phyloP scores from a whole-genome alignment of 2,329 filamentous ascomycete genomes.

The Ambrosiella beaveri region DNA sequence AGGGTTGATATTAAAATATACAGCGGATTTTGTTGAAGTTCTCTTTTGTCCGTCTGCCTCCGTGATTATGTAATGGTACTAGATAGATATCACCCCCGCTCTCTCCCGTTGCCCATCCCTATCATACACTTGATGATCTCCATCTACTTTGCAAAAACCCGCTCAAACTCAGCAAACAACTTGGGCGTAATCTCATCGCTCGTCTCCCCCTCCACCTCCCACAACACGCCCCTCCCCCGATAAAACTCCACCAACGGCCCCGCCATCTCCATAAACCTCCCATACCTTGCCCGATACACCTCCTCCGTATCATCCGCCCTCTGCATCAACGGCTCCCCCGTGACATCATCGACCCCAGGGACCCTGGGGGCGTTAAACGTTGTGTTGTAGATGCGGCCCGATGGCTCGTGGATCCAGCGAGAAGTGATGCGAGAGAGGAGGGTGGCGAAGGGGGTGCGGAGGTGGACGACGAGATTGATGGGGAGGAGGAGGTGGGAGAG shows the following conservation, averaged over 20 bases:
- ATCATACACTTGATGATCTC: not conserved
- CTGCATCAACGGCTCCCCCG: constrained; percentile 69
- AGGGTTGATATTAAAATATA: not conserved
- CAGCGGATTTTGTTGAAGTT: not conserved
- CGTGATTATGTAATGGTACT: not conserved
- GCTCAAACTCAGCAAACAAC: constrained; percentile 66
- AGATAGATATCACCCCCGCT: not conserved
- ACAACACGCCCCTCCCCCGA: constrained; percentile 62
- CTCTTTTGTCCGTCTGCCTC: not conserved
- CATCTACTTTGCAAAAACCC: constrained; percentile 14
- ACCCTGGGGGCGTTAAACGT: constrained; percentile 76
- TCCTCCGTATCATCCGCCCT: constrained; percentile 74
- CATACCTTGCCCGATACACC: constrained; percentile 64
- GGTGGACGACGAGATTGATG: constrained; percentile 84
- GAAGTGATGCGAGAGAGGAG: constrained; percentile 81
- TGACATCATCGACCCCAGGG: constrained; percentile 70
- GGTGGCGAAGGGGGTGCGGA: constrained; percentile 70
- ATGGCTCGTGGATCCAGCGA: constrained; percentile 84
- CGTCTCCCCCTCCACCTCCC: constrained; percentile 72
- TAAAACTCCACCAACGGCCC: constrained; percentile 79
- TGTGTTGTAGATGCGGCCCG: constrained; percentile 88
- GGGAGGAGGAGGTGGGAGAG: constrained; percentile 61
- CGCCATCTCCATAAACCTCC: constrained; percentile 76
- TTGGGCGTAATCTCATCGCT: constrained; percentile 94
- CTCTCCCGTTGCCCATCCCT: not conserved